A percentile compares a stretch with the other conserved stretches of the same genome.
phyloP scores from a whole-genome alignment of 169 alveolate species.

The Theileria orientalis region DNA sequence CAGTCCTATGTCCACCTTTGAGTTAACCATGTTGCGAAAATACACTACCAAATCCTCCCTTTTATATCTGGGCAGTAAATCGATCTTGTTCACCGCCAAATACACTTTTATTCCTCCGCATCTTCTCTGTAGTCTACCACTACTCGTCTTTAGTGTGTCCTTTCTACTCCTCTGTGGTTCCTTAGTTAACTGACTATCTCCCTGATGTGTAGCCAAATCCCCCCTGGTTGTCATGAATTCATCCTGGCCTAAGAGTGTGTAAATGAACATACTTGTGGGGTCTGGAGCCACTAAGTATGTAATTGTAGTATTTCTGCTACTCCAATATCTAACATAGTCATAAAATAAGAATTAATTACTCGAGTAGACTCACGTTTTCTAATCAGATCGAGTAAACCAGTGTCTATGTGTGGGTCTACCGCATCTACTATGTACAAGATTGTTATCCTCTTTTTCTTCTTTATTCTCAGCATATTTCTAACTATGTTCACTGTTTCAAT shows the following conservation, averaged over 20 bases:
- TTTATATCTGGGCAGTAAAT: slow-evolving; percentile 50
- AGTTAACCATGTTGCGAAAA: slow-evolving; percentile 33
- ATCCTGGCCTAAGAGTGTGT: too few species aligned
- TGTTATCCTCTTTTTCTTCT: slow-evolving; percentile 22
- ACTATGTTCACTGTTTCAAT: slow-evolving; percentile 39
- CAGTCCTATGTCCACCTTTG: slow-evolving; percentile 14
- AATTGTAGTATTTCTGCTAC: background rate
- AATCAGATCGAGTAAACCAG: slow-evolving; percentile 34
- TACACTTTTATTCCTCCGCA: slow-evolving; percentile 25
- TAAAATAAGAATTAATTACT: background rate
- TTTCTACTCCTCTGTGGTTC: background rate
- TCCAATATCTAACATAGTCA: background rate
- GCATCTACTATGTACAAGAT: slow-evolving; percentile 57
- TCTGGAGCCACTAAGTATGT: too few species aligned
- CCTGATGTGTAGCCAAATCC: background rate
- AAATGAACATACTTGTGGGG: too few species aligned
- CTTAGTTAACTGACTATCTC: background rate
- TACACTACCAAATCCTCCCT: slow-evolving; percentile 31
- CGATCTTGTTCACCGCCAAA: slow-evolving; percentile 51
- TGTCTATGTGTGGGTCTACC: slow-evolving; percentile 46
- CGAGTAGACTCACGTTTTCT: slow-evolving; percentile 2
- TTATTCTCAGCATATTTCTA: slow-evolving; percentile 33
- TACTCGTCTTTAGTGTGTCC: too few species aligned
- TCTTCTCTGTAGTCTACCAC: too few species aligned
- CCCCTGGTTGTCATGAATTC: too few species aligned